phyloP scores from a whole-genome alignment of 2,329 filamentous ascomycete genomes.

The Fusarium neocosmosporiellum region DNA sequence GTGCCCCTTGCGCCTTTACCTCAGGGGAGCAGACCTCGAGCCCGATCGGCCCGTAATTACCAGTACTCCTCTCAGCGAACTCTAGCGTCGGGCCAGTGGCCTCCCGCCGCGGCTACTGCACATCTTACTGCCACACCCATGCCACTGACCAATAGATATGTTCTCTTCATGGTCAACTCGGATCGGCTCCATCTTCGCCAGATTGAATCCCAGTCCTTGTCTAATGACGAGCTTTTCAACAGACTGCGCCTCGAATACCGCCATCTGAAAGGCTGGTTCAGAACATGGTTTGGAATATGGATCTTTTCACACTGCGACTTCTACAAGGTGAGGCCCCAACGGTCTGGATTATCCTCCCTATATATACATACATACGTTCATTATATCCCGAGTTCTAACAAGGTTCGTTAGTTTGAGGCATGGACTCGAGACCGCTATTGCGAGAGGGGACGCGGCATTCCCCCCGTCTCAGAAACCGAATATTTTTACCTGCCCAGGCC shows the following conservation, averaged over 20 bases:
- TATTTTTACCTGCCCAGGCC: neutral
- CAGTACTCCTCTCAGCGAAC: neutral
- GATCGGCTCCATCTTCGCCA: neutral
- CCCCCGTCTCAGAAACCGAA: accelerated
- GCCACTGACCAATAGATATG: neutral
- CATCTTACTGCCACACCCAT: neutral
- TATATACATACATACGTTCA: too few species aligned
- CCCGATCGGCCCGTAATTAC: too few species aligned
- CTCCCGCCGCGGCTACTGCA: accelerated
- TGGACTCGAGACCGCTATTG: neutral
- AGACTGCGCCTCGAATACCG: neutral
- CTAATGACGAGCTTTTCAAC: neutral
- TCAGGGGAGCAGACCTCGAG: too few species aligned
- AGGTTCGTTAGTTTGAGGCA: neutral
- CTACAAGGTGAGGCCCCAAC: too few species aligned
- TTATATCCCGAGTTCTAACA: too few species aligned
- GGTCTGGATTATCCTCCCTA: too few species aligned
- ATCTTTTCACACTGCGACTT: neutral
- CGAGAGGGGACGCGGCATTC: neutral
- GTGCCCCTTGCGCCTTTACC: too few species aligned
- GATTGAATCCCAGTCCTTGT: neutral
- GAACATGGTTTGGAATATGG: neutral
- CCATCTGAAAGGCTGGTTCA: neutral
- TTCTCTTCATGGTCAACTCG: neutral
- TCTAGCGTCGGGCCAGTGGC: neutral